phyloP scores from a whole-genome alignment of 352 stramenopile genomes.

The Phytopythium boreale region DNA sequence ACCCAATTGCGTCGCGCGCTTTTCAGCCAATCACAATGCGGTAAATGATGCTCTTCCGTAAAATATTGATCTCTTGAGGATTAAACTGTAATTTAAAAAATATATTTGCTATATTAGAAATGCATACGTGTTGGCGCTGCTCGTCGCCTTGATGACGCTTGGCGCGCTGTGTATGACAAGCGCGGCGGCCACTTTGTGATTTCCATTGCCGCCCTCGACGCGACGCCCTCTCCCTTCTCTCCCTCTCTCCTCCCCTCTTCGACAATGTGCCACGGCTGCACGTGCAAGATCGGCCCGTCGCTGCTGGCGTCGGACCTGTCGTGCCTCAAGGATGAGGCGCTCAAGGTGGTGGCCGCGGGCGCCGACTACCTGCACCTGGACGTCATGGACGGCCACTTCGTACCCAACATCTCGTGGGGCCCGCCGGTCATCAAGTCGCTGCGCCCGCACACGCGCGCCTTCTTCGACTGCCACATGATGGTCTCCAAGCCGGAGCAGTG shows the following conservation, averaged over 20 bases:
- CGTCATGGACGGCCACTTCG: slow-evolving; percentile 99
- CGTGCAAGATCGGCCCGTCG: slow-evolving; percentile 91
- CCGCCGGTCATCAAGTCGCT: slow-evolving; percentile 95
- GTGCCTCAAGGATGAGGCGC: slow-evolving; percentile 89
- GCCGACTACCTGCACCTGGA: slow-evolving; percentile 97
- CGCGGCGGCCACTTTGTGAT: background rate
- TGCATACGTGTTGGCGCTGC: background rate
- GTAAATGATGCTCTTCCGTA: background rate
- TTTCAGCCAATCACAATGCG: slow-evolving; percentile 9
- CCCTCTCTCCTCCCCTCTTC: background rate
- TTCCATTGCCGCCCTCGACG: background rate
- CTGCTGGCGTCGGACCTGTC: slow-evolving; percentile 94
- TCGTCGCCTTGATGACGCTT: background rate
- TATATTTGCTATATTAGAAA: background rate
- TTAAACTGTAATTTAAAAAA: background rate
- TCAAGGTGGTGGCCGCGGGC: slow-evolving; percentile 86
- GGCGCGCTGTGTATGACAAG: background rate
- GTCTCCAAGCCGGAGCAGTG: slow-evolving; percentile 94
- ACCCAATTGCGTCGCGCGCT: background rate
- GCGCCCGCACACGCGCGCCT: slow-evolving; percentile 81
- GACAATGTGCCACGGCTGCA: slow-evolving; percentile 76
- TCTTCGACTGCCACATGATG: slow-evolving; percentile 99
- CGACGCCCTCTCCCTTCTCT: background rate
- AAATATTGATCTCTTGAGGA: background rate
- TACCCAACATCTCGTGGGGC: slow-evolving; percentile 97